Evolutionary conservation across 345 rosid species (phyloP).

Genomic region (Sisymbrium altissimum): DNA sequence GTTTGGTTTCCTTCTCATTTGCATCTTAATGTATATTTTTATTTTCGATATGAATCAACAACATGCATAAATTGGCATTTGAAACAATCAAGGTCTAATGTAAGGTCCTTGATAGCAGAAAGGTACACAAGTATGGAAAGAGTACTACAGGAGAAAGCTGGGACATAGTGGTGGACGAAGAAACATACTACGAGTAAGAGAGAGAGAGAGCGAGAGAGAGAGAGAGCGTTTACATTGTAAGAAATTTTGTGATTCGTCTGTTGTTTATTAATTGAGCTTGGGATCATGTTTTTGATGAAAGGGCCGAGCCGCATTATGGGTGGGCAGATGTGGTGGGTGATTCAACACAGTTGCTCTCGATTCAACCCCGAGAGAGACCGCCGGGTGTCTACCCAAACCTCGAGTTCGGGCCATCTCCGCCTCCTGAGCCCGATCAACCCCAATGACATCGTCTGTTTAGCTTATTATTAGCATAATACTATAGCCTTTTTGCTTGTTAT

Average conservation of each 20-base stretch:
- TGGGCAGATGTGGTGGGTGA: constrained; percentile 98
- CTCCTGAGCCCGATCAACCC: constrained; percentile 47
- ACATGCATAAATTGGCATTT: too few species aligned
- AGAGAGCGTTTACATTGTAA: not conserved
- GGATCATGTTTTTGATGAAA: constrained; percentile 28
- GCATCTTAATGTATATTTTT: not conserved
- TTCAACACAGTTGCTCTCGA: constrained; percentile 77
- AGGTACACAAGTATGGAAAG: constrained; percentile 96
- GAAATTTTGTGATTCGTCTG: not conserved
- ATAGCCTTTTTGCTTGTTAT: constrained; percentile 10
- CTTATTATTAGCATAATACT: constrained; percentile 13
- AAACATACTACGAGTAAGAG: constrained; percentile 87
- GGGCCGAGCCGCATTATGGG: constrained; percentile 98
- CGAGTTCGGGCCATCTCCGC: constrained; percentile 60
- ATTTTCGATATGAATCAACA: not conserved
- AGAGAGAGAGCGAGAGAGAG: not conserved
- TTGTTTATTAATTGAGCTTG: not conserved
- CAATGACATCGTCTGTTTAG: constrained; percentile 19
- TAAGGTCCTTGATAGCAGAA: constrained; percentile 42
- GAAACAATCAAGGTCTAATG: constrained; percentile 10
- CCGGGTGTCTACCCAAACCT: constrained; percentile 81
- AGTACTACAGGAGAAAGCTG: constrained; percentile 97
- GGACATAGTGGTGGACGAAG: constrained; percentile 95
- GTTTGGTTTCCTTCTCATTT: not conserved
- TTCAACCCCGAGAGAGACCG: constrained; percentile 73